A percentile compares a stretch with the other conserved stretches of the same genome.
phyloP scores from a whole-genome alignment of 2,329 filamentous ascomycete species.

The Cladosporium halotolerans region DNA sequence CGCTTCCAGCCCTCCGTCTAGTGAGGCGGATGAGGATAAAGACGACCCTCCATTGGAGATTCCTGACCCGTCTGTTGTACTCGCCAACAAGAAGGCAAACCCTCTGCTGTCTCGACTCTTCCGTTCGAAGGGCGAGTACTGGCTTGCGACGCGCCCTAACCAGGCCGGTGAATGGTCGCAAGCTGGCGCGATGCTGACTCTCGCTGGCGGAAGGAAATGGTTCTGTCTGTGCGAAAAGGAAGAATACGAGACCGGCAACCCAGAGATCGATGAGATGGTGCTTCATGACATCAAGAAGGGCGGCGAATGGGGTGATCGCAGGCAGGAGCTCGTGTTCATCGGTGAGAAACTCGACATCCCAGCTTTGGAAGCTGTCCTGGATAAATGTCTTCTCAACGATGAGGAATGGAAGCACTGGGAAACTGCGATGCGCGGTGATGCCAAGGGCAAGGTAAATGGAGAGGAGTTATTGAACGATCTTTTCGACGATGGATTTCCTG shows the following conservation, averaged over 20 bases:
- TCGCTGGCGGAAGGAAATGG: constrained; percentile 51
- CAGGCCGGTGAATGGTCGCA: constrained; percentile 57
- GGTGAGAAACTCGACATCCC: constrained; percentile 55
- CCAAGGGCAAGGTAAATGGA: constrained; percentile 28
- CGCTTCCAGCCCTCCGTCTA: constrained; percentile 11
- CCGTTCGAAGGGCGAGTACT: constrained; percentile 58
- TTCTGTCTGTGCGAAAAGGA: constrained; percentile 53
- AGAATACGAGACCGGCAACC: constrained; percentile 45
- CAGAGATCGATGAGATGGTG: constrained; percentile 44
- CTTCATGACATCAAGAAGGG: constrained; percentile 43
- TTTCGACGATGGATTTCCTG: constrained; percentile 28
- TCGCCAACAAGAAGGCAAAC: constrained; percentile 51
- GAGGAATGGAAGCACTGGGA: constrained; percentile 45
- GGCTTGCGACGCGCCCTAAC: constrained; percentile 53
- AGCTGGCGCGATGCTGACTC: constrained; percentile 58
- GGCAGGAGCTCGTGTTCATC: constrained; percentile 69
- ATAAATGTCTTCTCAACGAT: constrained; percentile 57
- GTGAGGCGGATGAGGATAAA: constrained; percentile 8
- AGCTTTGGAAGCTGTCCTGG: constrained; percentile 48
- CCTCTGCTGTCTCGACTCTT: constrained; percentile 51
- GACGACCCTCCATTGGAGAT: constrained; percentile 14
- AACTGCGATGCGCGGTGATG: constrained; percentile 29
- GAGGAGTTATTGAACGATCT: constrained; percentile 36
- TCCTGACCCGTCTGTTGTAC: constrained; percentile 34
- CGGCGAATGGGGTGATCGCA: constrained; percentile 58